A percentile compares a stretch with the other conserved stretches of the same genome.
Conservation (phyloP, 306 rosid species). For the Adenanthera pavonina region DNA sequence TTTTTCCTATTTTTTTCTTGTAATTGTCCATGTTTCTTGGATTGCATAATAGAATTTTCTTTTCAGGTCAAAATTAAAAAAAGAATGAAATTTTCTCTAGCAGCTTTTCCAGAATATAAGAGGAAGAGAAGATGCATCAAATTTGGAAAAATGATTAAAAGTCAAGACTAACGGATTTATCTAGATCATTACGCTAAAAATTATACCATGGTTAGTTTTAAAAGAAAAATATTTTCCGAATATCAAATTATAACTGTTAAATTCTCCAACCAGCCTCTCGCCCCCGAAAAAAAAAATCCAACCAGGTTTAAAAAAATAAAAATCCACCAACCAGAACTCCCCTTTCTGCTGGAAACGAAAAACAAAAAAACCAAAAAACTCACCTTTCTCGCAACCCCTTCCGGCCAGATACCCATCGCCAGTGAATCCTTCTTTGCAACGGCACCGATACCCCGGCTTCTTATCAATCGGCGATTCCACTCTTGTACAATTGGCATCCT, state of each 20-base stretch:
- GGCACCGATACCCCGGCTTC: conserved; percentile 52
- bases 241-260: too few relatives aligned
- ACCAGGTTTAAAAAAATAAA: too few relatives aligned
- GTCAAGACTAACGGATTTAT: not conserved
- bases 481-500: conserved; percentile 53
- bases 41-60: too few relatives aligned
- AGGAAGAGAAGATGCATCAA: too few relatives aligned
- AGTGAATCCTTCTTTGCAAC: conserved; percentile 54
- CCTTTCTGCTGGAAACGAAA: too few relatives aligned
- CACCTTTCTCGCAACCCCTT: conserved; percentile 81
- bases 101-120: too few relatives aligned
- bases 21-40: too few relatives aligned
- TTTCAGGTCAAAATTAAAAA: too few relatives aligned
- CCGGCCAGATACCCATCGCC: conserved; percentile 83
- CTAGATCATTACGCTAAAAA: conserved; percentile 3
- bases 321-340: too few relatives aligned
- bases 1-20: too few relatives aligned
- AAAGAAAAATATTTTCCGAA: not conserved
- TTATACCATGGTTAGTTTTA: not conserved
- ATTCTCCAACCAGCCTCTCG: not conserved
- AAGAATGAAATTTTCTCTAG: too few relatives aligned
- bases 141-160: not conserved
- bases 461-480: conserved; percentile 44
- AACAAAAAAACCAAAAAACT: conserved; percentile 27
- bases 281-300: too few relatives aligned